A percentile compares a stretch with the other conserved stretches of the same genome.
These are phyloP conservation scores for Rhodamnia rubescens DNA, from an alignment of 345 rosid genomes.

Conservation along the genomic window DNA sequence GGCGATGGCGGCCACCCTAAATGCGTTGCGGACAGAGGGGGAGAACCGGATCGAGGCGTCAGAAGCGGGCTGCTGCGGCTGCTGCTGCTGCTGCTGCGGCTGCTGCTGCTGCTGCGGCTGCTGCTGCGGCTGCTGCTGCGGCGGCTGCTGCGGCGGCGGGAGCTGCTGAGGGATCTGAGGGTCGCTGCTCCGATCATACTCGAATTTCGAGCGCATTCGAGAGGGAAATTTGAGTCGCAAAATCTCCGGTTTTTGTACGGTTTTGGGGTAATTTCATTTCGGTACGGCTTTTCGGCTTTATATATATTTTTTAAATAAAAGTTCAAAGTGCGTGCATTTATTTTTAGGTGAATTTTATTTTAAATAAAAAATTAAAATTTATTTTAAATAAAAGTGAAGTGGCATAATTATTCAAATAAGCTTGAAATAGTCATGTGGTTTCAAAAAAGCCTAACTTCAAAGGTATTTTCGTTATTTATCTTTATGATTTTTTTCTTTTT, in stretches of 20 bases:
- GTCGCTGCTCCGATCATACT: background rate
- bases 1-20: slow-evolving; percentile 29
- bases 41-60: background rate
- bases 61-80: slow-evolving; percentile 5
- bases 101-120: too few species aligned
- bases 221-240: background rate
- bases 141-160: background rate
- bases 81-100: background rate
- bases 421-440: too few species aligned
- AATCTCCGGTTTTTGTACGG: background rate
- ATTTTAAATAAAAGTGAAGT: too few species aligned
- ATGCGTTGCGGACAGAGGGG: slow-evolving; percentile 12
- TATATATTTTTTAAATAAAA: too few species aligned
- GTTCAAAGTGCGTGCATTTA: too few species aligned
- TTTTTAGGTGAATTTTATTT: too few species aligned
- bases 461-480: too few species aligned
- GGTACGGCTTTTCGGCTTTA: background rate
- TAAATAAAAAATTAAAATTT: too few species aligned
- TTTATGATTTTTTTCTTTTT: too few species aligned
- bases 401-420: too few species aligned
- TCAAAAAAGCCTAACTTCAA: too few species aligned
- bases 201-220: background rate
- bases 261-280: background rate
- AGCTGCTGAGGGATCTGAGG: background rate
- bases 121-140: slow-evolving; percentile 5